Evolutionary conservation across 1,284 basidiomycete species (phyloP).

Genomic region (Microbotryomycetes sp.): DNA sequence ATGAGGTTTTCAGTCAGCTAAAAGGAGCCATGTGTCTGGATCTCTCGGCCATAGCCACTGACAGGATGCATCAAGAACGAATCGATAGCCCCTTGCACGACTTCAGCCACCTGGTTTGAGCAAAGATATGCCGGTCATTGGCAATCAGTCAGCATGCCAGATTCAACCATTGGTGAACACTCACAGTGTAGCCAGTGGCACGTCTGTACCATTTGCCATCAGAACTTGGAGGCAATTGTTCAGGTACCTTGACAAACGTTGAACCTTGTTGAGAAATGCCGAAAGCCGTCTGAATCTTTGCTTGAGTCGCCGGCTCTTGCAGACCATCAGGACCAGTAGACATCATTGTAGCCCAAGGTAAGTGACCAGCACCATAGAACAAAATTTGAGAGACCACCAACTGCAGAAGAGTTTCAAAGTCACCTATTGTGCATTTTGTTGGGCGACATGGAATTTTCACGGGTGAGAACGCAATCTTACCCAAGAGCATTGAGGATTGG

Average conservation of each 20-base stretch:
- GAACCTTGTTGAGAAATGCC: not conserved
- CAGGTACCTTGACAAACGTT: not conserved
- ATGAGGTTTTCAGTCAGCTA: no score
- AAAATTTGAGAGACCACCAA: not conserved
- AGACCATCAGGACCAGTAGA: not conserved
- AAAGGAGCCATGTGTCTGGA: no score
- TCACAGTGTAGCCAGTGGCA: not conserved
- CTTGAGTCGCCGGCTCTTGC: not conserved
- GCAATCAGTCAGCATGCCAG: no score
- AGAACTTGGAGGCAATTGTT: not conserved
- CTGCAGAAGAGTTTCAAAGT: not conserved
- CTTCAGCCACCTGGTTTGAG: not conserved
- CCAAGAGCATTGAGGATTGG: not conserved
- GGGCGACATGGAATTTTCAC: not conserved
- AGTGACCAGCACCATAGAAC: not conserved
- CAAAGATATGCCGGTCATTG: no score
- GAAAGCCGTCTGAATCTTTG: not conserved
- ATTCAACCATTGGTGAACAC: no score
- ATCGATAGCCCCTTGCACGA: not conserved
- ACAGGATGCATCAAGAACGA: not conserved
- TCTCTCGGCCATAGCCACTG: no score
- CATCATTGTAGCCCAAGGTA: not conserved
- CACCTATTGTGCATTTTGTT: not conserved
- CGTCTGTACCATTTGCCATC: conserved; percentile 1
- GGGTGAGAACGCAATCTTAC: not conserved